A percentile compares a stretch with the other conserved stretches of the same genome.
Evolutionary conservation across 2,329 filamentous ascomycete species (phyloP).

Genomic region (Daldinia sp.): DNA sequence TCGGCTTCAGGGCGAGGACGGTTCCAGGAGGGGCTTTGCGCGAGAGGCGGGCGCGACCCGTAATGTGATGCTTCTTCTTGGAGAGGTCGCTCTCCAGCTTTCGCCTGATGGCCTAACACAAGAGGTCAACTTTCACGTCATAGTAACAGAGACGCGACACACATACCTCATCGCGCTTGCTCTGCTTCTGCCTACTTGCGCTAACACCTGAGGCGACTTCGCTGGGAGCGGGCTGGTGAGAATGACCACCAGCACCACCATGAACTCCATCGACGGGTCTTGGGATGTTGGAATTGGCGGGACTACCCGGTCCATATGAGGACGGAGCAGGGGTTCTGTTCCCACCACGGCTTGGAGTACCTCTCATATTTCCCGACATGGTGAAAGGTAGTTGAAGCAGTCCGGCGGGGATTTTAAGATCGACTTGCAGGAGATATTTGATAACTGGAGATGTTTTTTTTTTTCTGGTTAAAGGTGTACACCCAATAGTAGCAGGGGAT

Average conservation of each 20-base stretch:
- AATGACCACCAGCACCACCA: too few species aligned
- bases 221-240: constrained; percentile 56
- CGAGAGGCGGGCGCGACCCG: constrained; percentile 79
- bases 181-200: constrained; percentile 94
- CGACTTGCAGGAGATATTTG: constrained; percentile 8
- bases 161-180: constrained; percentile 96
- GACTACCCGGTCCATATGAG: constrained; percentile 63
- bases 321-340: constrained; percentile 63
- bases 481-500: constrained; percentile 12
- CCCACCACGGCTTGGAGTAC: constrained; percentile 71
- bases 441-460: not conserved
- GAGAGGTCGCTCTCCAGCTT: constrained; percentile 98
- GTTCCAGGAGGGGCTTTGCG: constrained; percentile 96
- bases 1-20: constrained; percentile 93
- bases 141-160: constrained; percentile 12
- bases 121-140: constrained; percentile 47
- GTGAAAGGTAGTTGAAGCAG: constrained; percentile 62
- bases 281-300: constrained; percentile 71
- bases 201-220: constrained; percentile 76
- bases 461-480: constrained; percentile 16
- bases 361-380: constrained; percentile 72
- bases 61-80: constrained; percentile 86
- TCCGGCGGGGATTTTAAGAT: constrained; percentile 32
- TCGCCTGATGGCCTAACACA: constrained; percentile 83
- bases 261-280: constrained; percentile 73